phyloP scores from a whole-genome alignment of 2,329 filamentous ascomycete species.

The Alternaria gaisen region DNA sequence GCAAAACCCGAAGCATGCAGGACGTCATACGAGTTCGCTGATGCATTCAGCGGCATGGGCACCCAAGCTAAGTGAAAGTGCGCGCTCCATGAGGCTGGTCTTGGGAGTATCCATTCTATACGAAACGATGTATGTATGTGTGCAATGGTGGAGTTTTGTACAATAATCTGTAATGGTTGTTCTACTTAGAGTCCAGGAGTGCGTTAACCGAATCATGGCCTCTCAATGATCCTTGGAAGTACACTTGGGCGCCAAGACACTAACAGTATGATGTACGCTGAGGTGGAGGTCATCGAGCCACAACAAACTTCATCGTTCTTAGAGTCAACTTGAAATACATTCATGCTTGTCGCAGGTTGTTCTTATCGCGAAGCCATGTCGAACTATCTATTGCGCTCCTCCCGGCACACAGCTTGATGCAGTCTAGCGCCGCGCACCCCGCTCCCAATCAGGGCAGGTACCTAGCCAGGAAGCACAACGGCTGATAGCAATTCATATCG shows the following conservation, averaged over 20 bases:
- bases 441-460: conserved; percentile 8
- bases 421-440: conserved; percentile 9
- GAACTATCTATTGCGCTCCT: not conserved
- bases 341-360: not conserved
- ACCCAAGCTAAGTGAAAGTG: not conserved
- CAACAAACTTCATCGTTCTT: not conserved
- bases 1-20: not conserved
- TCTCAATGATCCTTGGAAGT: not conserved
- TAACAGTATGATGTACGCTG: not conserved
- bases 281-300: not conserved
- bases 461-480: conserved; percentile 1
- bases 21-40: not conserved
- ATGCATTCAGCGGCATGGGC: not conserved
- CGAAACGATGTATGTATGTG: not conserved
- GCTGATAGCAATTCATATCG: not conserved
- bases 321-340: not conserved
- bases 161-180: not conserved
- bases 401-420: not conserved
- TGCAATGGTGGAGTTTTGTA: not conserved
- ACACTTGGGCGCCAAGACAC: not conserved
- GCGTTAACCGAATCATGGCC: not conserved
- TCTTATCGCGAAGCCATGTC: not conserved
- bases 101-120: not conserved
- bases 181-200: not conserved
- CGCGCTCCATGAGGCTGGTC: not conserved